These are phyloP conservation scores for Carnegiea gigantea DNA, from an alignment of 179 eudicot genomes.

Conservation along the genomic window DNA sequence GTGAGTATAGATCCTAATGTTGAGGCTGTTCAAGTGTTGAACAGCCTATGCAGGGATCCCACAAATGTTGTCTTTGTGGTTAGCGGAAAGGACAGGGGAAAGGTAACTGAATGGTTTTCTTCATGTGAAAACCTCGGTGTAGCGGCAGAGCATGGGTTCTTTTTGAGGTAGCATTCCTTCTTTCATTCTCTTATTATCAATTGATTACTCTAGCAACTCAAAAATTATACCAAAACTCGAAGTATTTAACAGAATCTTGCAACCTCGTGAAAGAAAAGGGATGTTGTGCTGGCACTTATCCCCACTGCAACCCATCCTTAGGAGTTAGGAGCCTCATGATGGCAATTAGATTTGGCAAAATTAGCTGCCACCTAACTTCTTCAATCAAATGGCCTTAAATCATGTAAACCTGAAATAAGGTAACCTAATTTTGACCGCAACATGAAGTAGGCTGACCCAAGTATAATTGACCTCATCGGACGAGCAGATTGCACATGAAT, in stretches of 20 bases:
- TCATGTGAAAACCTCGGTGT: constrained; percentile 74
- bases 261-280: background rate
- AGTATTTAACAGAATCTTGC: background rate
- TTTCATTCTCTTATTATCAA: constrained; percentile 3
- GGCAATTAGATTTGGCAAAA: background rate
- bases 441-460: background rate
- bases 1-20: constrained; percentile 52
- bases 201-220: background rate
- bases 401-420: background rate
- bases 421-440: background rate
- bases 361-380: background rate
- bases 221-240: background rate
- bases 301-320: background rate
- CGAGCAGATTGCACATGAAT: background rate
- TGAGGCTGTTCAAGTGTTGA: constrained; percentile 60
- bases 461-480: background rate
- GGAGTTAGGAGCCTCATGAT: background rate
- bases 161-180: constrained; percentile 52
- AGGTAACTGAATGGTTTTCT: constrained; percentile 74
- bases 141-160: constrained; percentile 98
- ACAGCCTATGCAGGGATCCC: constrained; percentile 65
- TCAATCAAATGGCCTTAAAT: background rate
- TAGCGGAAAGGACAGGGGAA: constrained; percentile 66
- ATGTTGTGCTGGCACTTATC: background rate
- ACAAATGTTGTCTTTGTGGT: constrained; percentile 81